These are phyloP conservation scores for Tuber indicum DNA, from an alignment of 495 filamentous ascomycete genomes.

Conservation along the genomic window DNA sequence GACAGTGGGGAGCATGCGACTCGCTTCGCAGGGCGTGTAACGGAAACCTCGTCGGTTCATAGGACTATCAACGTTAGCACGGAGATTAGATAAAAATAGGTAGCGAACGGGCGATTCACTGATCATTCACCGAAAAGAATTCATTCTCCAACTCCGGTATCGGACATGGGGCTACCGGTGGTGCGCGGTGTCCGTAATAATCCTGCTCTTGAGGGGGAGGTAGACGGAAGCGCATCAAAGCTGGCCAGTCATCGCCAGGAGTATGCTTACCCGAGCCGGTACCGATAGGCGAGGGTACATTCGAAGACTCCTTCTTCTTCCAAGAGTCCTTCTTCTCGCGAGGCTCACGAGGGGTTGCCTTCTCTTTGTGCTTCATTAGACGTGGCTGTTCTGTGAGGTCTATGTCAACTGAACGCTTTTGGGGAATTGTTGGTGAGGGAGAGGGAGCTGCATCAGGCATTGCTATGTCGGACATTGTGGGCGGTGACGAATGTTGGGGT, in stretches of 20 bases:
- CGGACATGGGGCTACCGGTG: slow-evolving; percentile 26
- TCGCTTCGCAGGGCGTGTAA: slow-evolving; percentile 86
- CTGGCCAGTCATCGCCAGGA: slow-evolving; percentile 35
- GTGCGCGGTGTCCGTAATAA: slow-evolving; percentile 39
- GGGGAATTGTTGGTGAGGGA: slow-evolving; percentile 50
- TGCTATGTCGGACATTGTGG: slow-evolving; percentile 43
- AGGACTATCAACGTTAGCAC: slow-evolving; percentile 58
- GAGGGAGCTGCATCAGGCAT: slow-evolving; percentile 12
- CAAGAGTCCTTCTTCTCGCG: slow-evolving; percentile 61
- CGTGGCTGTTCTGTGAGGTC: slow-evolving; percentile 43
- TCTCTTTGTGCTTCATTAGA: slow-evolving; percentile 46
- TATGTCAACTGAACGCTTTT: slow-evolving; percentile 47
- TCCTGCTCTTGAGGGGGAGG: slow-evolving; percentile 48
- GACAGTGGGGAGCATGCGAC: slow-evolving; percentile 75
- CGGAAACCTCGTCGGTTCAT: slow-evolving; percentile 62
- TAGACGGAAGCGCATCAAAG: slow-evolving; percentile 50
- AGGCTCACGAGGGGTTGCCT: slow-evolving; percentile 48
- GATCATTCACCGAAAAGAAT: slow-evolving; percentile 59
- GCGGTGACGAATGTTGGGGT: slow-evolving; percentile 13
- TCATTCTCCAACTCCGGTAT: slow-evolving; percentile 40
- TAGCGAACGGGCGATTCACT: slow-evolving; percentile 47
- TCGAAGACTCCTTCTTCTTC: slow-evolving; percentile 50
- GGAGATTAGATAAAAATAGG: slow-evolving; percentile 37
- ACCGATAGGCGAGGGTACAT: slow-evolving; percentile 21
- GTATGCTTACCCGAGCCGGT: slow-evolving; percentile 38